Conservation (phyloP, 78 protist genomes). For the Dictyostelium firmibasis region DNA sequence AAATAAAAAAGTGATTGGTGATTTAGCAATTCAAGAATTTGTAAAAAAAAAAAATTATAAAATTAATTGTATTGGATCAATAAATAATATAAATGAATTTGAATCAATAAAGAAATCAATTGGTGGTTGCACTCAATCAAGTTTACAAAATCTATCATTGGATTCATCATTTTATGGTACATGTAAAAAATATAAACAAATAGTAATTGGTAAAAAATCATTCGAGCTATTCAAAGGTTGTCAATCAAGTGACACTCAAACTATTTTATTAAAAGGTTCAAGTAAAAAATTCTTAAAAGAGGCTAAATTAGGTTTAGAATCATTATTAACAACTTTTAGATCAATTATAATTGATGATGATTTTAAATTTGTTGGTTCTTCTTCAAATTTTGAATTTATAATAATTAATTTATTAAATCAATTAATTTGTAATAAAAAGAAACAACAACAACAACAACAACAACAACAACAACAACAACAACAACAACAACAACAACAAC, state of each 20-base stretch:
- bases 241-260: not conserved
- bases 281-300: slow-evolving; percentile 7
- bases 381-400: slow-evolving; percentile 1
- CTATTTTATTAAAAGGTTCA: not conserved
- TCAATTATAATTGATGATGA: not conserved
- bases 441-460: no score
- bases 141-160: not conserved
- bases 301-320: not conserved
- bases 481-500: not conserved
- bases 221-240: not conserved
- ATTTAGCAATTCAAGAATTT: slow-evolving; percentile 41
- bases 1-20: slow-evolving; percentile 28
- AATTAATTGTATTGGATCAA: slow-evolving; percentile 11
- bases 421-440: not conserved
- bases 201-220: slow-evolving; percentile 16
- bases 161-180: slow-evolving; percentile 1
- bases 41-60: not conserved
- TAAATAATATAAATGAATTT: not conserved
- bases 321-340: not conserved
- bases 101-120: not conserved
- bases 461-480: not conserved
- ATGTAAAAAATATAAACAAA: slow-evolving; percentile 12
- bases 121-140: slow-evolving; percentile 31
- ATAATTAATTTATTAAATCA: not conserved
- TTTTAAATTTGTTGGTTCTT: slow-evolving; percentile 1